phyloP scores from a whole-genome alignment of 2,329 filamentous ascomycete genomes.

The Monilinia polystroma region DNA sequence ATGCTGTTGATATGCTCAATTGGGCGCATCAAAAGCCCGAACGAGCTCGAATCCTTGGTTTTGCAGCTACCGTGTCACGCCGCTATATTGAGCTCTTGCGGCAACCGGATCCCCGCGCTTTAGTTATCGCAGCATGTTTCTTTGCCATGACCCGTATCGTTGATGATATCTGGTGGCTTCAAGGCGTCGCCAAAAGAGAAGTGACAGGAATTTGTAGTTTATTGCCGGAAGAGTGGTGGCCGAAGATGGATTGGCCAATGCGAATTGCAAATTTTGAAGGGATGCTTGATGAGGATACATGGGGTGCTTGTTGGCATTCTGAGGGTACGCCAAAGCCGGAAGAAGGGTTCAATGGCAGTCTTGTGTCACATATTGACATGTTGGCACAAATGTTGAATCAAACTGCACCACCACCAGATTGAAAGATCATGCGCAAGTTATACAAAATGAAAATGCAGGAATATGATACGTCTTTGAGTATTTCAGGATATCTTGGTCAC shows the following conservation, averaged over 20 bases:
- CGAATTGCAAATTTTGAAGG: conserved; percentile 37
- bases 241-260: conserved; percentile 39
- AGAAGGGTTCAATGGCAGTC: conserved; percentile 25
- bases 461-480: background rate
- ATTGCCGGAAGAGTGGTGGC: conserved; percentile 37
- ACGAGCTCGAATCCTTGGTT: conserved; percentile 58
- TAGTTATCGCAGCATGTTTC: conserved; percentile 38
- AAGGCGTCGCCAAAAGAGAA: conserved; percentile 63
- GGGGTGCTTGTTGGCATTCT: conserved; percentile 31
- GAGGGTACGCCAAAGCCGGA: conserved; percentile 25
- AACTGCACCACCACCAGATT: conserved; percentile 33
- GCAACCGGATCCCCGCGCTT: conserved; percentile 48
- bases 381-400: conserved; percentile 33
- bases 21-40: conserved; percentile 63
- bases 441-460: background rate
- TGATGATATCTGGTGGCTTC: conserved; percentile 61
- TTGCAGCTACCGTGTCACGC: conserved; percentile 63
- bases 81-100: conserved; percentile 61
- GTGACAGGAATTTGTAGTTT: conserved; percentile 53
- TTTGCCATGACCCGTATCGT: conserved; percentile 37
- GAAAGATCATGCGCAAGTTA: conserved; percentile 12
- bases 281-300: conserved; percentile 34
- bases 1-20: conserved; percentile 64
- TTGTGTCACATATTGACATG: conserved; percentile 35
- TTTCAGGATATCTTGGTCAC: background rate